A percentile compares a stretch with the other conserved stretches of the same genome.
phyloP scores from a whole-genome alignment of 2,329 filamentous ascomycete genomes.

The Cercospora sp. region DNA sequence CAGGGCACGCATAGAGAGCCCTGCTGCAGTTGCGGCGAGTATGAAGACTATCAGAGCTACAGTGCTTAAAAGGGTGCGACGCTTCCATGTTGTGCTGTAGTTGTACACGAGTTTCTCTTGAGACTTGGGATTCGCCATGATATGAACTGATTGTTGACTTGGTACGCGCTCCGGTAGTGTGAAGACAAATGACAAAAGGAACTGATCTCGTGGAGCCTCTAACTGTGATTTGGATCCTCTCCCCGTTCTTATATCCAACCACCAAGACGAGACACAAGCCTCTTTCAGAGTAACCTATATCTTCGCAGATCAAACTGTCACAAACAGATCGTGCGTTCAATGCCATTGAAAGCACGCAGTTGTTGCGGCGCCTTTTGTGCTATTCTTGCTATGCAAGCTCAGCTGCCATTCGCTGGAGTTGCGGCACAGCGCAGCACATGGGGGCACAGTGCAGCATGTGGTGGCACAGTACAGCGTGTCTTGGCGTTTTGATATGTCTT shows the following conservation, averaged over 20 bases:
- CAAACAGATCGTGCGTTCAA: not conserved
- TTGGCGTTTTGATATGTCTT: not conserved
- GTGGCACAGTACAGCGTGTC: not conserved
- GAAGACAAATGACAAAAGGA: not conserved
- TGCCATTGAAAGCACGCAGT: not conserved
- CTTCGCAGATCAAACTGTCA: not conserved
- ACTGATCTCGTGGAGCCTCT: not conserved
- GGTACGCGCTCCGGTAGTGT: not conserved
- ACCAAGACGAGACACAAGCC: not conserved
- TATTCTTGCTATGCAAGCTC: not conserved
- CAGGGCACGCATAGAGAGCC: not conserved
- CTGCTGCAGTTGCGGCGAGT: not conserved
- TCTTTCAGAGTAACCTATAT: not conserved
- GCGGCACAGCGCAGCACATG: not conserved
- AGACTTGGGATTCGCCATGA: not conserved
- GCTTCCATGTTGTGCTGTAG: not conserved
- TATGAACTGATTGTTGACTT: not conserved
- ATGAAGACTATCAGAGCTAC: not conserved
- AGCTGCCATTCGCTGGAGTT: not conserved
- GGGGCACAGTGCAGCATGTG: not conserved
- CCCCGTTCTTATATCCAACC: not conserved
- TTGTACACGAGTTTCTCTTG: not conserved
- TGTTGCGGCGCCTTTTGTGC: not conserved
- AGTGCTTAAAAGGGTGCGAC: not conserved
- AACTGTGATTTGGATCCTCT: not conserved